Base-by-base conservation (phyloP, 23 red algal species). In the Agarophyton chilense region DNA sequence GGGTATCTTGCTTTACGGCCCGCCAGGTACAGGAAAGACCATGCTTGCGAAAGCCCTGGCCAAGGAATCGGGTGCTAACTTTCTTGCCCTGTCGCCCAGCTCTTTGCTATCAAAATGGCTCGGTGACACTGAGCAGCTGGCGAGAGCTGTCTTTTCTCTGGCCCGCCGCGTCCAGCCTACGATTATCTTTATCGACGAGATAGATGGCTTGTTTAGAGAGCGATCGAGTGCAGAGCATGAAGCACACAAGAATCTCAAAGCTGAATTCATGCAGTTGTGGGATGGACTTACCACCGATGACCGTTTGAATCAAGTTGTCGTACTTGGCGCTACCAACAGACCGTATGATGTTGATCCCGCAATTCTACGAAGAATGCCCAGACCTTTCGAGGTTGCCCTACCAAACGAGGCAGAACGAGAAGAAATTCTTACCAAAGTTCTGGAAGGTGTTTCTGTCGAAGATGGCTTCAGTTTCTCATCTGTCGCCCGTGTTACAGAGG, bases 251-350 rank as follows among this genome's bases (percentile, higher is more conserved):
- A 94, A 99, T 51, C 80, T 99, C 47, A 99, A 99, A 81, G 97
- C 97, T n/a, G 97, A 99, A 39, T 95, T 99, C 45, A 99, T 99
- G 97, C 92, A 94, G 78, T 72, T 95, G 39, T 99, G 97, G 97
- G 97, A 99, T 62, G 97, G 97, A 75, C 83, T 99, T 26, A 93
- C 79, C 19, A 99, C 90, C 12, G 84, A 87, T 72, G 77, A 88
- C 35, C 34, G 72, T 10, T 65, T n/a, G 16, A 90, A 82, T 13
- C 83, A 89, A 63, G 90, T 99, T 11, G 81, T 99, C 21, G 93
- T 99, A 21, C 66, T 99, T 41, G 97, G 97, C 67, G 93, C 93
- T 36, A 99, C 97, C 13, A 99, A 99, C 65, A 83, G 97, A 55
- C 97, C 97, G 10, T 96, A 92, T 71, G 97, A 99, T 36, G 82